These are phyloP conservation scores for Trichoderma atrobrunneum DNA, from an alignment of 2,329 filamentous ascomycete genomes.

Conservation along the genomic window DNA sequence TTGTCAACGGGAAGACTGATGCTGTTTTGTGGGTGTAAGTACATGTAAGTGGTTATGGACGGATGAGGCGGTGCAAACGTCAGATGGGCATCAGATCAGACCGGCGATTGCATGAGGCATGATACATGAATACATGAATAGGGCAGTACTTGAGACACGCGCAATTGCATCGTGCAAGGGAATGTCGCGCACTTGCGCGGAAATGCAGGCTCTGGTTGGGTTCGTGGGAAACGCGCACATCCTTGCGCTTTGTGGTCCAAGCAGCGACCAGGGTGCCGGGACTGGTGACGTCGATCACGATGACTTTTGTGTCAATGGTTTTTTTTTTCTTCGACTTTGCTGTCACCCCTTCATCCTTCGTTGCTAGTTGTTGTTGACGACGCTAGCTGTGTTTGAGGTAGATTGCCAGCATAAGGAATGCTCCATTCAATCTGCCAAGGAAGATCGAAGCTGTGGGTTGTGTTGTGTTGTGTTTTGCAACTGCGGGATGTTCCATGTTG, in stretches of 20 bases:
- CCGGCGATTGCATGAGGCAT: background rate
- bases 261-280: background rate
- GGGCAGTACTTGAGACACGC: background rate
- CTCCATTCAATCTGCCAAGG: background rate
- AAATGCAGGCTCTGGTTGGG: background rate
- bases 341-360: background rate
- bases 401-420: background rate
- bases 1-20: background rate
- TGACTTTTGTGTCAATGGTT: background rate
- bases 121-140: background rate
- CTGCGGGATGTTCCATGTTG: background rate
- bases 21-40: background rate
- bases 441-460: background rate
- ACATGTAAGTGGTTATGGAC: background rate
- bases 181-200: background rate
- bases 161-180: background rate
- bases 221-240: background rate
- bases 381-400: background rate
- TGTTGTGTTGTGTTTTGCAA: background rate
- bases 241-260: background rate
- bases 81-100: background rate
- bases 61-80: background rate
- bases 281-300: slow-evolving; percentile 14
- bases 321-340: background rate
- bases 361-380: no score